phyloP scores from a whole-genome alignment of 1,139 yeast genomes.

The Lodderomyces margitis region DNA sequence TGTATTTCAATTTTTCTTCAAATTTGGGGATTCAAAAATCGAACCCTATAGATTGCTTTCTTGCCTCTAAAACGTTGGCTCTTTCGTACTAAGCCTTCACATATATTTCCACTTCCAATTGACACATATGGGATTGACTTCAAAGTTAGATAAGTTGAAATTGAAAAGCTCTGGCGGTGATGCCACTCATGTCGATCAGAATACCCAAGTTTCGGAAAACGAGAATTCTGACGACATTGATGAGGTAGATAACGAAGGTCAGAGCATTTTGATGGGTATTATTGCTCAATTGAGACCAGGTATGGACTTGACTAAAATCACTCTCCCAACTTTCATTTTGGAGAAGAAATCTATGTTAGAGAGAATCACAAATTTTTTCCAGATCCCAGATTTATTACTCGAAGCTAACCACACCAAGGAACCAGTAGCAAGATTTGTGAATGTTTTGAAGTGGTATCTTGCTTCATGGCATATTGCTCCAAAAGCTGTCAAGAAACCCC shows the following conservation, averaged over 20 bases:
- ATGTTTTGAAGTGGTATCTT: constrained; percentile 82
- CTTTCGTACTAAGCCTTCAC: neutral
- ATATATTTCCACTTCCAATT: neutral
- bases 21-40: too few species aligned
- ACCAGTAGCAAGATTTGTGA: constrained; percentile 64
- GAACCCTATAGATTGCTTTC: too few species aligned
- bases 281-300: constrained; percentile 93
- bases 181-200: constrained; percentile 12
- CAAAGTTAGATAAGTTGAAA: constrained; percentile 34
- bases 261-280: constrained; percentile 79
- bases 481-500: constrained; percentile 94
- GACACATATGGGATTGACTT: constrained; percentile 33
- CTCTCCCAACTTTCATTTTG: constrained; percentile 89
- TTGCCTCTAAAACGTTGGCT: too few species aligned
- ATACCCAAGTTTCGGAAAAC: neutral
- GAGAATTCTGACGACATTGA: constrained; percentile 66
- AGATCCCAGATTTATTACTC: constrained; percentile 73
- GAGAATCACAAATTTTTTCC: constrained; percentile 85
- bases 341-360: constrained; percentile 97
- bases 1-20: too few species aligned
- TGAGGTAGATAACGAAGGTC: constrained; percentile 88
- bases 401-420: constrained; percentile 64
- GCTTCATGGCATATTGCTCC: constrained; percentile 99
- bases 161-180: too few species aligned
- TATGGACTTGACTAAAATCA: constrained; percentile 82